phyloP scores from a whole-genome alignment of 176 grass and related monocot genomes.

The Carex myosuroides region DNA sequence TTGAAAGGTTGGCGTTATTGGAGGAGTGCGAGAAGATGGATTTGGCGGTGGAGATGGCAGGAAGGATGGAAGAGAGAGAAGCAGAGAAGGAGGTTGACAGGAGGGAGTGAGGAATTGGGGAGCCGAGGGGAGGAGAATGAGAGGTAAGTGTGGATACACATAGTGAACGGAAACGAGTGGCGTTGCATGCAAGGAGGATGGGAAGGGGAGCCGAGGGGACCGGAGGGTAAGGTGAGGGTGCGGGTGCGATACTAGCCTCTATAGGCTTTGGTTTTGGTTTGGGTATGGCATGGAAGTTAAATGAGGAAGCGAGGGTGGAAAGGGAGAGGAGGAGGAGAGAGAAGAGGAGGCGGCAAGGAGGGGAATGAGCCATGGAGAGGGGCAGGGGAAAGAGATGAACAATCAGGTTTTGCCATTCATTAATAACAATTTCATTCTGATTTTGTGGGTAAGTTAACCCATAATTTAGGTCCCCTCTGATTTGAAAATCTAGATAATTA shows the following conservation, averaged over 20 bases:
- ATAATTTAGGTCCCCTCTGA: background rate
- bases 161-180: slow-evolving; percentile 41
- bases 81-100: slow-evolving; percentile 26
- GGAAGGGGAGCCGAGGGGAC: slow-evolving; percentile 16
- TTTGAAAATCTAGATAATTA: background rate
- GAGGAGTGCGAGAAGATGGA: slow-evolving; percentile 39
- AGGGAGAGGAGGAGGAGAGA: background rate
- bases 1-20: slow-evolving; percentile 51
- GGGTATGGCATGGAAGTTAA: background rate
- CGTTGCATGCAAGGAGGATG: slow-evolving; percentile 48
- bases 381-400: background rate
- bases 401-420: background rate
- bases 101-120: slow-evolving; percentile 28
- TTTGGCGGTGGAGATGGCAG: slow-evolving; percentile 41
- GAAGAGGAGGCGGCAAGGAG: background rate
- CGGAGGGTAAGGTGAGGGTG: background rate
- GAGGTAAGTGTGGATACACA: slow-evolving; percentile 55
- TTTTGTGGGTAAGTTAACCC: background rate
- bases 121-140: background rate
- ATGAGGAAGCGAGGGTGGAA: slow-evolving; percentile 23
- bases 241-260: background rate
- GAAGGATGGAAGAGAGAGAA: slow-evolving; percentile 34
- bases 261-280: background rate
- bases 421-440: background rate
- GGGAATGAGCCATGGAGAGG: background rate